These are phyloP conservation scores for Blastocystis sp. DNA, from an alignment of 352 stramenopile species.

Conservation along the genomic window DNA sequence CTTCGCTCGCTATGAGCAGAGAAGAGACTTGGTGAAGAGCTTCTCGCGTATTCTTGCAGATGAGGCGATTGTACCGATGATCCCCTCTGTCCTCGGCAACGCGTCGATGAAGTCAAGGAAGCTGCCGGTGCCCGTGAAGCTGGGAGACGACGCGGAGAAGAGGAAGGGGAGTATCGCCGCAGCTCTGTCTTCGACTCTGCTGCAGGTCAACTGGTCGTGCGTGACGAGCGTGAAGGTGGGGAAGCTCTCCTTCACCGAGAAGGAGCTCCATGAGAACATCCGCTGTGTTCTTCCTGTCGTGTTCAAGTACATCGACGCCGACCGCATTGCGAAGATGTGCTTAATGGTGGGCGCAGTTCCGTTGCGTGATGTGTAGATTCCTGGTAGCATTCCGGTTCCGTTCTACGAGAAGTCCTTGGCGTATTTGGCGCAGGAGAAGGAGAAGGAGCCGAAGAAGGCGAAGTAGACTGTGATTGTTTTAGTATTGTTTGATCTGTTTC, in stretches of 20 bases:
- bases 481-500: not conserved
- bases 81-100: conserved; percentile 50
- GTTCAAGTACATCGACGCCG: not conserved
- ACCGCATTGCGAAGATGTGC: not conserved
- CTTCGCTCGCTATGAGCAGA: conserved; percentile 17
- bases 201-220: conserved; percentile 12
- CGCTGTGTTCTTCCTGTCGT: not conserved
- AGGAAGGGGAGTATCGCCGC: not conserved
- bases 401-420: conserved; percentile 2
- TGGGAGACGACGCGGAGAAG: not conserved
- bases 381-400: not conserved
- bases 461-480: not conserved
- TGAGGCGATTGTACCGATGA: conserved; percentile 38
- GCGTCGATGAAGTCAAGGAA: conserved; percentile 21
- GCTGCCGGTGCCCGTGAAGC: not conserved
- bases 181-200: not conserved
- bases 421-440: not conserved
- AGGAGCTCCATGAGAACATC: conserved; percentile 38
- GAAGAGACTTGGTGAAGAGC: conserved; percentile 26
- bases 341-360: not conserved
- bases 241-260: not conserved
- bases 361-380: not conserved
- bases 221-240: not conserved
- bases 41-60: conserved; percentile 7
- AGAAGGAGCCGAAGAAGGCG: not conserved